Evolutionary conservation across 495 filamentous ascomycete genomes (phyloP), one percentile per base, ranked within the genome.

Genomic region (Trichoderma virens): DNA sequence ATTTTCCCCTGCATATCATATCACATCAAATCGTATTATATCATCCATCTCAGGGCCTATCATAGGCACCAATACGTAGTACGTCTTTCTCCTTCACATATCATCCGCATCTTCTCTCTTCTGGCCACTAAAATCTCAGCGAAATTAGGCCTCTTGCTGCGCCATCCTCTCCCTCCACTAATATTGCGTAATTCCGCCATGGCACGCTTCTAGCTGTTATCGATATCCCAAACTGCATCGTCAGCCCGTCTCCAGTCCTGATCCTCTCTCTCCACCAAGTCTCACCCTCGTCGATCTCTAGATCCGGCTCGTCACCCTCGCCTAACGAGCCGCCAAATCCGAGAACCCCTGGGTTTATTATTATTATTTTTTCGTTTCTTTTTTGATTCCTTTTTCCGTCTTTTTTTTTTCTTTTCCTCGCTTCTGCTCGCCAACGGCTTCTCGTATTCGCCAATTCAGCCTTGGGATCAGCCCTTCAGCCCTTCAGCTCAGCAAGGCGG

Each of bases 241-340:
- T 35, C 34, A 35, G 34, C 34, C 25, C 23, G 11, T 56, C 51
- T 27, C 25, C 18, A 31, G 30, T 28, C 23, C 18, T 27, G 0
- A 27, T 31, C 51, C 27, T 56, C 51, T 51, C 45, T 56, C 51
- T 30, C 51, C 51, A 56, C 51, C 51, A 56, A 30, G 51, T 30
- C 51, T 27, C 51, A 56, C 51, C 51, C 51, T 56, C 51, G 51
- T 56, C 51, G 25, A 56, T 56, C 51, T 56, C 51, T 56, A 56
- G 51, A 56, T 30, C 51, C 51, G 51, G 23, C 51, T 56, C 51
- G 51, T 56, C 51, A 56, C 20, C 51, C 25, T 56, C 25, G 51
- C 51, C 51, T 56, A 56, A 56, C 27, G 51, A 56, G 51, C 51
- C 51, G 51, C 51, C 51, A 14, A 56, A 56, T 30, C 51, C 51